These are phyloP conservation scores for Eleusine indica DNA, from an alignment of 176 grass and related monocot genomes.

Conservation along the genomic window DNA sequence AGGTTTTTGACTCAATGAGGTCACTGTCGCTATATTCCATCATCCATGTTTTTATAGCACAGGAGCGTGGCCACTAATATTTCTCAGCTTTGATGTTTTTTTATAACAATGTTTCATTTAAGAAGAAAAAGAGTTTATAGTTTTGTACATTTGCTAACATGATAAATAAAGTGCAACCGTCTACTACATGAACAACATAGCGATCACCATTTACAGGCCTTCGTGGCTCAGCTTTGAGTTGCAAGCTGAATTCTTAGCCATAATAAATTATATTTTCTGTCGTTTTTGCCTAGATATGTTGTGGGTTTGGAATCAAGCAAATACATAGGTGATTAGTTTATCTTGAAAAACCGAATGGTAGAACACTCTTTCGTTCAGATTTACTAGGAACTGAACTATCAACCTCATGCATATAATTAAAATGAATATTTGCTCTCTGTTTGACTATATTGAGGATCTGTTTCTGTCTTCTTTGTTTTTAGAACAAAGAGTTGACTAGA, in stretches of 20 bases:
- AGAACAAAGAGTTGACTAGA: not conserved
- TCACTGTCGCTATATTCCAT: slow-evolving; percentile 3
- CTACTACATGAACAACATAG: no score
- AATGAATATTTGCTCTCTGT: not conserved
- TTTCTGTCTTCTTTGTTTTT: not conserved
- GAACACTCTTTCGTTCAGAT: not conserved
- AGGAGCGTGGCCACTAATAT: not conserved
- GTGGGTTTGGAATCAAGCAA: slow-evolving; percentile 15
- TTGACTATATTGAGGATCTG: not conserved
- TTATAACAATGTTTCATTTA: no score
- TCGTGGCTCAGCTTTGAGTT: not conserved
- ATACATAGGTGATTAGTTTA: not conserved
- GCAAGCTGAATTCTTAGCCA: slow-evolving; percentile 11
- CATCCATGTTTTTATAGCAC: slow-evolving; percentile 18
- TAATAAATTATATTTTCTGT: slow-evolving; percentile 23
- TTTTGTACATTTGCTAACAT: no score
- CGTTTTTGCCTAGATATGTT: slow-evolving; percentile 21
- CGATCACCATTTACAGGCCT: no score
- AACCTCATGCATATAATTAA: slow-evolving; percentile 6
- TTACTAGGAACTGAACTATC: slow-evolving; percentile 1
- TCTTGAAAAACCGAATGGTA: slow-evolving; percentile 1
- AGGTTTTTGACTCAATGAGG: slow-evolving; percentile 21
- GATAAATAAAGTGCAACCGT: no score
- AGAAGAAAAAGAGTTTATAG: no score
- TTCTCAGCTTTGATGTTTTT: not conserved